Evolutionary conservation across 2,329 filamentous ascomycete genomes (phyloP).

Genomic region (Neonectria punicea): DNA sequence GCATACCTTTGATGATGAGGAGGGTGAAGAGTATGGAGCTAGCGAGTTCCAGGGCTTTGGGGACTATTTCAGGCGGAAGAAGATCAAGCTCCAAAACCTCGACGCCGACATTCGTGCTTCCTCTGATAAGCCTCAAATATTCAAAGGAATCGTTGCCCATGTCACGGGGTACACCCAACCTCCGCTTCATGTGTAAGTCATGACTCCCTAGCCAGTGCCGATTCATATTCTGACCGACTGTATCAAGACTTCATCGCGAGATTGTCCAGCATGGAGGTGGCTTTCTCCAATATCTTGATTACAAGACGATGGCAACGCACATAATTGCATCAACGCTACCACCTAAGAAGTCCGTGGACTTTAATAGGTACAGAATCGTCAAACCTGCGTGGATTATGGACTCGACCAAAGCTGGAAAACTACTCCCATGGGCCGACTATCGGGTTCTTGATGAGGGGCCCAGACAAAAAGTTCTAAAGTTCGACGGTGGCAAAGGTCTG

Average conservation of each 20-base stretch:
- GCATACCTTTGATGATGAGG: slow-evolving; percentile 82
- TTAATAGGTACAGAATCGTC: slow-evolving; percentile 87
- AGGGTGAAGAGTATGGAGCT: slow-evolving; percentile 88
- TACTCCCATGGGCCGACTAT: slow-evolving; percentile 89
- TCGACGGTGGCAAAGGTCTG: slow-evolving; percentile 70
- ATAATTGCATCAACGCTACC: slow-evolving; percentile 92
- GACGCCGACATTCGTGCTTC: slow-evolving; percentile 82
- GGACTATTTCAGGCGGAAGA: slow-evolving; percentile 96
- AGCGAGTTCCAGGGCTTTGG: slow-evolving; percentile 89
- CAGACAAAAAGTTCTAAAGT: slow-evolving; percentile 79
- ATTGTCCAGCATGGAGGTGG: slow-evolving; percentile 94
- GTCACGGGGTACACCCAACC: slow-evolving; percentile 98
- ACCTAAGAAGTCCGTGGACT: slow-evolving; percentile 92
- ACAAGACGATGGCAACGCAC: slow-evolving; percentile 94
- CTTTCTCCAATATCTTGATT: slow-evolving; percentile 93
- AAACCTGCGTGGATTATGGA: slow-evolving; percentile 96
- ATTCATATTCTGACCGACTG: slow-evolving; percentile 27
- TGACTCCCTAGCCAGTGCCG: neutral
- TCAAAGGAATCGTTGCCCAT: slow-evolving; percentile 89
- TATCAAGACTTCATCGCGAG: slow-evolving; percentile 74
- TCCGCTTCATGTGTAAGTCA: slow-evolving; percentile 76
- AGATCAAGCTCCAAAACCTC: slow-evolving; percentile 95
- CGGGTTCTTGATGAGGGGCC: slow-evolving; percentile 86
- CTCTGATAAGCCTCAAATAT: slow-evolving; percentile 81
- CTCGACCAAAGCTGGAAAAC: slow-evolving; percentile 81